Evolutionary conservation across 768 basidiomycete species (phyloP).

Genomic region (Collybiopsis confluens): DNA sequence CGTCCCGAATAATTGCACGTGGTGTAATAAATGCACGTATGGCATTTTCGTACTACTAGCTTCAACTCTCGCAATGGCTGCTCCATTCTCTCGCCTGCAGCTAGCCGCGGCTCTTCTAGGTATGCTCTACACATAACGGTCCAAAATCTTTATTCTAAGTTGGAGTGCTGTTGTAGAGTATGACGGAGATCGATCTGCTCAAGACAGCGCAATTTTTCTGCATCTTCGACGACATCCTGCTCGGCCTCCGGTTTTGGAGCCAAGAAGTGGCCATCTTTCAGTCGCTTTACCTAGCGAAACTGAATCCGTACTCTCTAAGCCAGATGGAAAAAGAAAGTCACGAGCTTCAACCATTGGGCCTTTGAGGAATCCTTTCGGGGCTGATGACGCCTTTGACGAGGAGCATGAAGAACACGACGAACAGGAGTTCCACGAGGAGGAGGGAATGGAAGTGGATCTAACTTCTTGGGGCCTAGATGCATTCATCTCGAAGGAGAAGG

Average conservation of each 20-base stretch:
- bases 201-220: conserved; percentile 85
- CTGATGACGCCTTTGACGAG: conserved; percentile 54
- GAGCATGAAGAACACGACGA: conserved; percentile 36
- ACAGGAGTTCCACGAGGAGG: conserved; percentile 44
- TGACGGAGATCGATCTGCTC: conserved; percentile 81
- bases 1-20: no score
- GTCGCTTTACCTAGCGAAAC: conserved; percentile 63
- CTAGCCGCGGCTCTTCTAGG: conserved; percentile 84
- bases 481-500: conserved; percentile 69
- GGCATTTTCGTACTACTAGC: not conserved
- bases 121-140: conserved; percentile 22
- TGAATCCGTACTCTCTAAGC: conserved; percentile 47
- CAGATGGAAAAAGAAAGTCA: conserved; percentile 41
- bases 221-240: conserved; percentile 55
- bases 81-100: conserved; percentile 77
- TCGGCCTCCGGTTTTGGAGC: conserved; percentile 35
- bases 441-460: conserved; percentile 70
- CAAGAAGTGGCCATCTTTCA: conserved; percentile 65
- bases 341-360: conserved; percentile 46
- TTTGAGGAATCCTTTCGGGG: conserved; percentile 71
- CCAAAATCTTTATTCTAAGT: not conserved
- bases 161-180: conserved; percentile 63
- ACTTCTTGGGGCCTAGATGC: conserved; percentile 82
- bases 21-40: not conserved
- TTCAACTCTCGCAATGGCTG: conserved; percentile 19